These are phyloP conservation scores for Solanum tarapatanum DNA, from an alignment of 257 asterid genomes.

Conservation along the genomic window DNA sequence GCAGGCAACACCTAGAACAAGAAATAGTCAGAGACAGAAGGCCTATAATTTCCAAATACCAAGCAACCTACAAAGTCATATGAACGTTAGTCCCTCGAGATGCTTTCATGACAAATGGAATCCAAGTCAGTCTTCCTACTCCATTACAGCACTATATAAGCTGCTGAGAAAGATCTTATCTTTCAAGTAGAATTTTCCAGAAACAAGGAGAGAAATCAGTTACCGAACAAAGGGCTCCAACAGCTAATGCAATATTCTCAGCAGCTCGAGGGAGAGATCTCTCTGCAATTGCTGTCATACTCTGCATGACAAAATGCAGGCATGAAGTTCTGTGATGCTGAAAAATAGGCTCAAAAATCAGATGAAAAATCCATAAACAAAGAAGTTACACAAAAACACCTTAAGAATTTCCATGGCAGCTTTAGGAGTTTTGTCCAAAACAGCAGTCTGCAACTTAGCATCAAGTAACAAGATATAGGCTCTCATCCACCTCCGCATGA, in stretches of 20 bases:
- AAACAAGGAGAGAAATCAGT: neutral
- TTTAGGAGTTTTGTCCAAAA: slow-evolving; percentile 51
- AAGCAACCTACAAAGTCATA: neutral
- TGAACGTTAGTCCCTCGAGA: neutral
- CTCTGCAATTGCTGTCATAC: slow-evolving; percentile 47
- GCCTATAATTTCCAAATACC: neutral
- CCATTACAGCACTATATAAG: neutral
- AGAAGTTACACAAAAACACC: slow-evolving; percentile 30
- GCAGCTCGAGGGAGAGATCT: slow-evolving; percentile 73
- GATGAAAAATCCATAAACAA: neutral
- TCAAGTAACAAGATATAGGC: slow-evolving; percentile 51
- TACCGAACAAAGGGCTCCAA: slow-evolving; percentile 90
- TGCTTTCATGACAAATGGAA: neutral
- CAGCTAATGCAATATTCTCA: slow-evolving; percentile 78
- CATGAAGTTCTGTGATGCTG: neutral
- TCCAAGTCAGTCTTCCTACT: neutral
- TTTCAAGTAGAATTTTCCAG: neutral
- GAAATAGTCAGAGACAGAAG: neutral
- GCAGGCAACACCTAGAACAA: slow-evolving; percentile 62
- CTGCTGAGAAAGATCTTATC: neutral
- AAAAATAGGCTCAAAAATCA: neutral
- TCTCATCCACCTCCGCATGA: slow-evolving; percentile 90
- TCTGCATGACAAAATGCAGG: slow-evolving; percentile 30
- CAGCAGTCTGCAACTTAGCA: slow-evolving; percentile 35
- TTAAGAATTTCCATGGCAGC: slow-evolving; percentile 73